Conservation (phyloP, 306 rosid species). For the Glycine latifolia region DNA sequence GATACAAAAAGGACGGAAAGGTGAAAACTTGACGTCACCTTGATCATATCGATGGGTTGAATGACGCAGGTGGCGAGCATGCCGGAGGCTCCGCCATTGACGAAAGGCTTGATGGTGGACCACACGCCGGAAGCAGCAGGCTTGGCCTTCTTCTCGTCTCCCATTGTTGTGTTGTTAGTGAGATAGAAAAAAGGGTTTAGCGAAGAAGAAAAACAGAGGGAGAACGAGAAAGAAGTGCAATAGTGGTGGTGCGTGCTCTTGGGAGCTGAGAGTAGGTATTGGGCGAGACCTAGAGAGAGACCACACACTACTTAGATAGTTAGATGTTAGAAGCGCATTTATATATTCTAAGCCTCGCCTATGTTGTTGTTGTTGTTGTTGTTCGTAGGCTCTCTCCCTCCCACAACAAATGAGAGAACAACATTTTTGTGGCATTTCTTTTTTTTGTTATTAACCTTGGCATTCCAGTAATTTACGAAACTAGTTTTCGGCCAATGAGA, state of each 20-base stretch:
- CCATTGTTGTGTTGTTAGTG: constrained; percentile 61
- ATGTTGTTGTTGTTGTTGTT: no score
- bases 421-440: background rate
- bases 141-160: constrained; percentile 83
- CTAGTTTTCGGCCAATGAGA: background rate
- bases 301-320: background rate
- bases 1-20: background rate
- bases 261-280: background rate
- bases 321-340: background rate
- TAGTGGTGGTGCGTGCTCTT: no score
- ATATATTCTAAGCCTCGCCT: background rate
- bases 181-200: constrained; percentile 15
- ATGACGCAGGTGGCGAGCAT: constrained; percentile 99
- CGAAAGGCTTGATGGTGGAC: constrained; percentile 89
- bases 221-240: constrained; percentile 30
- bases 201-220: constrained; percentile 40
- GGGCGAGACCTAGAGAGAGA: background rate
- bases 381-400: background rate
- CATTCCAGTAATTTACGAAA: constrained; percentile 8
- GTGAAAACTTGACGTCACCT: constrained; percentile 55
- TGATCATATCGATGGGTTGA: constrained; percentile 96
- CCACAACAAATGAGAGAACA: background rate
- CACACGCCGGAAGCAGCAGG: constrained; percentile 62
- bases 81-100: constrained; percentile 95
- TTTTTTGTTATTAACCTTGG: background rate